Evolutionary conservation across 305 asterid genomes (phyloP).

Genomic region (Caryopteris hybrid): DNA sequence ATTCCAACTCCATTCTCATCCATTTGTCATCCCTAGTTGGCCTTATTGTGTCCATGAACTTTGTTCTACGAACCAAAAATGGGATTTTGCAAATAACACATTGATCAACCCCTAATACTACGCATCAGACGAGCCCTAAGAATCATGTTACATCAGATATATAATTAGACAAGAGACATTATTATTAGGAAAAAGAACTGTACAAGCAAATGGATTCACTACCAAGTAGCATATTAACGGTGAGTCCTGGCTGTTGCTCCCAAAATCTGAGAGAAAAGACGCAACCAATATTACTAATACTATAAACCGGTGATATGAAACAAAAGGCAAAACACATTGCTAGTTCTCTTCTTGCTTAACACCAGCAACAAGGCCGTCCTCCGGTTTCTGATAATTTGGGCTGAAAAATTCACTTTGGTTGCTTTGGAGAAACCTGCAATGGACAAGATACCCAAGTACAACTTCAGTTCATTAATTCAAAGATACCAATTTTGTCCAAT

Average conservation of each 20-base stretch:
- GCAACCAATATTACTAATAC: neutral
- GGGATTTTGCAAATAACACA: too few relatives aligned
- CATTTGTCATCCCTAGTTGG: too few relatives aligned
- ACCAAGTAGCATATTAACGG: too few relatives aligned
- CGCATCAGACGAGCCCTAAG: too few relatives aligned
- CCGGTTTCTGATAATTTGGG: conserved; percentile 24
- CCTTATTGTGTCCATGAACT: too few relatives aligned
- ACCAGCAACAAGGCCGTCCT: conserved; percentile 17
- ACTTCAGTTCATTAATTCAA: too few relatives aligned
- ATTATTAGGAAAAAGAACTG: neutral
- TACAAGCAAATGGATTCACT: neutral
- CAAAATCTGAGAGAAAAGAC: neutral
- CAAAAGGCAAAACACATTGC: neutral
- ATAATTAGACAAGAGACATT: neutral
- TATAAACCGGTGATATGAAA: neutral
- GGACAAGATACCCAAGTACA: neutral
- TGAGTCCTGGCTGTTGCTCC: neutral
- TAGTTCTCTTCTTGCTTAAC: conserved; percentile 29
- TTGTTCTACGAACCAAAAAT: too few relatives aligned
- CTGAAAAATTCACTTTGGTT: conserved; percentile 45
- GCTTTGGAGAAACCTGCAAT: conserved; percentile 67
- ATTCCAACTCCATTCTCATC: too few relatives aligned
- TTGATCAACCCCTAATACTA: too few relatives aligned
- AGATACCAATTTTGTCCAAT: neutral
- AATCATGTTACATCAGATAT: too few relatives aligned